A percentile compares a stretch with the other conserved stretches of the same genome.
These are phyloP conservation scores for Trifolium fragiferum DNA, from an alignment of 306 rosid genomes.

Conservation along the genomic window DNA sequence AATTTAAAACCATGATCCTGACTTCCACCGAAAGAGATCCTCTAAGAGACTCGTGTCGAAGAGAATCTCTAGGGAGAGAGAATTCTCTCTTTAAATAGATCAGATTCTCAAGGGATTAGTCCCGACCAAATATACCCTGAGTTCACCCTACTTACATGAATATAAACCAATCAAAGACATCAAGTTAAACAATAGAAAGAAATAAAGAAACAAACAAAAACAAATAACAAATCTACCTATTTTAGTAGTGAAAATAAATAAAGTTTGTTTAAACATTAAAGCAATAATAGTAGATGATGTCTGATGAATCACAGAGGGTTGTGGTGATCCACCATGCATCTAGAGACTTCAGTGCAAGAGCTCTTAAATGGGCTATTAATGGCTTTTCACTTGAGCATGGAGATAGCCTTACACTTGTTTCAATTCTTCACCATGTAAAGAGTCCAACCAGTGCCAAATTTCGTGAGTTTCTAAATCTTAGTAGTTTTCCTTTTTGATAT, in stretches of 20 bases:
- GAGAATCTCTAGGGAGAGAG: not conserved
- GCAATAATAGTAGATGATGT: constrained; percentile 18
- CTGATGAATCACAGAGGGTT: constrained; percentile 44
- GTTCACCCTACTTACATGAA: constrained; percentile 1
- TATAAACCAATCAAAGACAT: constrained; percentile 21
- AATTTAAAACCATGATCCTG: not conserved
- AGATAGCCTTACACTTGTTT: constrained; percentile 65
- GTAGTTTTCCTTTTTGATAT: constrained; percentile 1
- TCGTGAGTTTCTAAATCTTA: constrained; percentile 43
- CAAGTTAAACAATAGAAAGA: not conserved
- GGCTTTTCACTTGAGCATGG: constrained; percentile 56
- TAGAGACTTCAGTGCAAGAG: constrained; percentile 51
- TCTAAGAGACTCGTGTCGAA: not conserved
- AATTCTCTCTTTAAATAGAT: not conserved
- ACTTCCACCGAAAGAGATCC: not conserved
- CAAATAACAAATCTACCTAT: not conserved
- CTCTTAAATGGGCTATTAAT: constrained; percentile 52
- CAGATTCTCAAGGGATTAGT: not conserved
- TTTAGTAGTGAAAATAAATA: constrained; percentile 9
- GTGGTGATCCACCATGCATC: constrained; percentile 71
- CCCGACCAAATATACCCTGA: not conserved
- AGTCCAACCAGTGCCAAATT: constrained; percentile 53
- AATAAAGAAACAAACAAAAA: not conserved
- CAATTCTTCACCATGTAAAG: constrained; percentile 61
- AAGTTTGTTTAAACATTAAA: not conserved